Base-by-base conservation (phyloP, 352 stramenopile species). In the Blastocystis hominis region DNA sequence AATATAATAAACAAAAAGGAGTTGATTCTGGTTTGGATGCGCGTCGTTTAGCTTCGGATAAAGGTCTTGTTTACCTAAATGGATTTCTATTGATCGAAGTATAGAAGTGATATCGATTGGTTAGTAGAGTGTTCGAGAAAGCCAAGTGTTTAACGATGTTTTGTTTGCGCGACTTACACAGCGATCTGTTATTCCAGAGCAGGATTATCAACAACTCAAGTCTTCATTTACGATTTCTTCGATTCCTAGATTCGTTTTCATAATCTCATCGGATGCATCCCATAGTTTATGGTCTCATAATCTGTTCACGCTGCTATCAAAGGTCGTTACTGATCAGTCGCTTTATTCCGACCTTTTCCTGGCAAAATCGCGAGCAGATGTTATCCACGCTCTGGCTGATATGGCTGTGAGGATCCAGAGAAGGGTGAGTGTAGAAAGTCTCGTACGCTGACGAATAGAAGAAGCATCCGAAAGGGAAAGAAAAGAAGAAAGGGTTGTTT, bases 31-130 rank as follows among this genome's bases (percentile, higher is more conserved):
- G 36, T 3, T 15, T 78, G 68, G 44, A 53, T 76, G 24, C 17
- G 13, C 17, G 36, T 24, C 53, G 53, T 34, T 24, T 78, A 6
- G 7, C 44, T 6, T 24, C 5, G 20, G 68, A 78, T 15, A 30
- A 30, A 13, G 24, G 30, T 15, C 44, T 78, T 17, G 9, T 54
- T 17, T 40, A 40, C 10, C 20, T 44, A 24, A 78, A 78, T 17
- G 68, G 68, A 6, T 78, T 78, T 78, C 17, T 78, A 20, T 24
- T 78, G 20, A 78, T 78, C 53, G 20, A 54, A 17, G 68, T 78
- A 54, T 20, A 24, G 30, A 38, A 7, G 30, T 9, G 30, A 78
- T 54, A 17, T 54, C 24, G 38, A 17, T 56, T 15, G 15, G 15
- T 15, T 2, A 20, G 68, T 30, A 78, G 68, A 59, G 24, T 30